Percentiles rank a stretch among this genome's conserved stretches.
Evolutionary conservation across 2,329 filamentous ascomycete species (phyloP).

Genomic region (Capronia epimyces): DNA sequence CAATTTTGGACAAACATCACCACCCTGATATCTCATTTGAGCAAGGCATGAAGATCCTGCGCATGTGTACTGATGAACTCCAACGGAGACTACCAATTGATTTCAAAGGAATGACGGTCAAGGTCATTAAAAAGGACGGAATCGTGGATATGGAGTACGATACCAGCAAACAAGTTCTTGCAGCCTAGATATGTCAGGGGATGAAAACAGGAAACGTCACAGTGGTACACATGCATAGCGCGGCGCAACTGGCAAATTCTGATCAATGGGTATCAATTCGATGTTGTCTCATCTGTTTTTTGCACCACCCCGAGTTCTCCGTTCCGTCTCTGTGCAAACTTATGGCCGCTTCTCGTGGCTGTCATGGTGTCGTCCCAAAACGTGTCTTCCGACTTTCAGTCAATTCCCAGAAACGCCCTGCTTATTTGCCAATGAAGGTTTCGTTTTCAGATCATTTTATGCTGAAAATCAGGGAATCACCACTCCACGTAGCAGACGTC

Average conservation of each 20-base stretch:
- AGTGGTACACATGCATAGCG: slow-evolving; percentile 22
- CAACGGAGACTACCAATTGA: slow-evolving; percentile 96
- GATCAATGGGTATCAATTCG: slow-evolving; percentile 3
- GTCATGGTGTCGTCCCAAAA: neutral
- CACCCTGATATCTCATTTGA: slow-evolving; percentile 87
- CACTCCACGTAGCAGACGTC: neutral
- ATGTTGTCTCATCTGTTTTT: neutral
- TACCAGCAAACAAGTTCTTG: slow-evolving; percentile 59
- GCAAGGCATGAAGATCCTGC: slow-evolving; percentile 84
- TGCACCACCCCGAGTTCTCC: neutral
- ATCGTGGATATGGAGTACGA: slow-evolving; percentile 79
- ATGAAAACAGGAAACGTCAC: neutral
- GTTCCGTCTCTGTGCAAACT: neutral
- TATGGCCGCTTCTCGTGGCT: neutral
- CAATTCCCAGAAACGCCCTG: slow-evolving; percentile 1
- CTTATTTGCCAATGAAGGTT: neutral
- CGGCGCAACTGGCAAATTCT: slow-evolving; percentile 6
- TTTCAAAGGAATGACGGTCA: slow-evolving; percentile 94
- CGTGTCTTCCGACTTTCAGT: neutral
- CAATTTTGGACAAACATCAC: slow-evolving; percentile 97
- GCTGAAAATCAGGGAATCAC: neutral
- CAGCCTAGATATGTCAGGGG: slow-evolving; percentile 35
- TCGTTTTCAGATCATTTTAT: neutral
- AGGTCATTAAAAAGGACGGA: slow-evolving; percentile 91
- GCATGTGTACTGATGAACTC: slow-evolving; percentile 93